These are phyloP conservation scores for Ustulina deusta DNA, from an alignment of 2,329 filamentous ascomycete species.

Conservation along the genomic window DNA sequence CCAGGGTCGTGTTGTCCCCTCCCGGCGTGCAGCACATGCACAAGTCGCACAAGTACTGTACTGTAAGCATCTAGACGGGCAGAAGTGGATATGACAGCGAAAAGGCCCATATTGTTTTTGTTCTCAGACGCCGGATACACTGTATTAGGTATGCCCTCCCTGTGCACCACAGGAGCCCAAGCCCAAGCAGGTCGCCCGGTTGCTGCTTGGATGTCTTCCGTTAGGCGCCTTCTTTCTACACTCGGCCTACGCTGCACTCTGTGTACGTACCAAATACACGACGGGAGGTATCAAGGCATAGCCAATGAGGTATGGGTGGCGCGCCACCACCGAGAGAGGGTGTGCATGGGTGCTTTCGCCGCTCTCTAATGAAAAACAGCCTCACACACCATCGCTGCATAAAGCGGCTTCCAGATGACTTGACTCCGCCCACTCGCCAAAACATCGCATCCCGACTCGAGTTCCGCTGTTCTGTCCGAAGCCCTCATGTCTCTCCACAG, in stretches of 20 bases:
- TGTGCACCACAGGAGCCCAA: conserved; percentile 21
- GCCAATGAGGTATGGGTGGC: neutral
- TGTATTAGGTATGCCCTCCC: conserved; percentile 7
- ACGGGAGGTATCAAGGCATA: conserved; percentile 7
- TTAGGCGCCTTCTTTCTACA: conserved; percentile 1
- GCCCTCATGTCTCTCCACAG: conserved; percentile 1
- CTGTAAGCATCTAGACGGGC: conserved; percentile 17
- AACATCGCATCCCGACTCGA: conserved; percentile 1
- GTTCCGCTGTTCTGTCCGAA: neutral
- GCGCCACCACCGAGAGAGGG: conserved; percentile 20
- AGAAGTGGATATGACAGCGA: conserved; percentile 24
- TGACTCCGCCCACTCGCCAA: neutral
- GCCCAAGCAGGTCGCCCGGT: conserved; percentile 28
- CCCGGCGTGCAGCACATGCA: conserved; percentile 2
- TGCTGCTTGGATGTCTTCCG: conserved; percentile 11
- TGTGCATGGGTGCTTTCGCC: conserved; percentile 8
- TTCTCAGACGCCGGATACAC: conserved; percentile 17
- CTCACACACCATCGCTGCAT: conserved; percentile 22
- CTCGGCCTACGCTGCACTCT: neutral
- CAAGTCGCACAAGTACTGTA: conserved; percentile 19
- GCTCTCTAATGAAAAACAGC: conserved; percentile 25
- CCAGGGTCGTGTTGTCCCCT: neutral
- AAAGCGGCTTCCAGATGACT: conserved; percentile 1
- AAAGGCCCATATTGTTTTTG: conserved; percentile 10
- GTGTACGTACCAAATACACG: conserved; percentile 16